Conservation (phyloP, 2,329 filamentous ascomycete species). For the Calonectria fujianensis region DNA sequence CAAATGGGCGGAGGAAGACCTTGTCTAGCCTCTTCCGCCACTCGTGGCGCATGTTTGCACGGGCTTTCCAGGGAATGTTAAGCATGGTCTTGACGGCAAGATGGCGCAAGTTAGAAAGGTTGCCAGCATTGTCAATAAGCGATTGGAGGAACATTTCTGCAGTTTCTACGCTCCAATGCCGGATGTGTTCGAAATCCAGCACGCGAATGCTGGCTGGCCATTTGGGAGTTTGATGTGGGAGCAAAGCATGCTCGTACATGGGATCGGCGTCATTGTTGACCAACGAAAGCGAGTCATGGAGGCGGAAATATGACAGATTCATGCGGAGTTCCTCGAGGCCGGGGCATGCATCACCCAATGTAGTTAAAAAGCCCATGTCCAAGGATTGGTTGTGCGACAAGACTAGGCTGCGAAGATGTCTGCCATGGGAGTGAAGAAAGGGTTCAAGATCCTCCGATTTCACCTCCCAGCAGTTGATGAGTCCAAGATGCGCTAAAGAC, state of each 20-base stretch:
- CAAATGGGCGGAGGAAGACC: constrained; percentile 75
- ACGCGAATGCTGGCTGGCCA: constrained; percentile 85
- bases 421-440: constrained; percentile 82
- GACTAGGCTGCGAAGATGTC: constrained; percentile 78
- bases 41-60: constrained; percentile 84
- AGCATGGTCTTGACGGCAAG: constrained; percentile 86
- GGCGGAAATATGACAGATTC: constrained; percentile 86
- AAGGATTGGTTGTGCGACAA: constrained; percentile 88
- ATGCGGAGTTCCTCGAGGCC: constrained; percentile 82
- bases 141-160: constrained; percentile 88
- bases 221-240: constrained; percentile 78
- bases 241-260: constrained; percentile 82
- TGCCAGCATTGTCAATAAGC: constrained; percentile 81
- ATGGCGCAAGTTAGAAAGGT: constrained; percentile 79
- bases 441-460: constrained; percentile 78
- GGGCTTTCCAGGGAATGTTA: constrained; percentile 86
- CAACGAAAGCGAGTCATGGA: constrained; percentile 72
- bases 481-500: constrained; percentile 79
- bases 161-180: constrained; percentile 81
- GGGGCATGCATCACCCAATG: constrained; percentile 81
- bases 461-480: constrained; percentile 87
- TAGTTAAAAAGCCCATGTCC: constrained; percentile 82
- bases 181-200: constrained; percentile 85
- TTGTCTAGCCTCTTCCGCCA: constrained; percentile 84
- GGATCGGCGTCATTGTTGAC: constrained; percentile 81